Conservation (phyloP, 768 basidiomycete genomes). For the Sarcomyxa edulis region DNA sequence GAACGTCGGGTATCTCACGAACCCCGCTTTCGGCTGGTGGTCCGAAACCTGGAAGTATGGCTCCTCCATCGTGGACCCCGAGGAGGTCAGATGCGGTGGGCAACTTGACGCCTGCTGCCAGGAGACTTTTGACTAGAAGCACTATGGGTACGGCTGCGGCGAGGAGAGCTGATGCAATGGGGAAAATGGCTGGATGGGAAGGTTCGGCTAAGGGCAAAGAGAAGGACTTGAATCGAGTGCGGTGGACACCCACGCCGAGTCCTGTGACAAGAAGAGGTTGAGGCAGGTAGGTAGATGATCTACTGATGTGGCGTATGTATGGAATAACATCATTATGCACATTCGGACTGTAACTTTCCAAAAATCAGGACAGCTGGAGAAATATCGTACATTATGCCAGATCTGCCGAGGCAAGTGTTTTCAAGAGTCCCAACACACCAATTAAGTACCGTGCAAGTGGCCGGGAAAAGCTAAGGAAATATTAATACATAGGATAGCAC, state of each 20-base stretch:
- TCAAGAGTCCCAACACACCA: too few species aligned
- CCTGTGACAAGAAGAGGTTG: constrained; percentile 26
- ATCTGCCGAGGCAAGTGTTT: too few species aligned
- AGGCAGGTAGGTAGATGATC: too few species aligned
- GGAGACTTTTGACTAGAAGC: constrained; percentile 66
- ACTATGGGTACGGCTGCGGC: constrained; percentile 59
- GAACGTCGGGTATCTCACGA: constrained; percentile 31
- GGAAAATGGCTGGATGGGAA: constrained; percentile 53
- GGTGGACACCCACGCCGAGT: constrained; percentile 78
- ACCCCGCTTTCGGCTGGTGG: constrained; percentile 21
- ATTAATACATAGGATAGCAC: constrained; percentile 5
- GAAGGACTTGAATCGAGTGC: constrained; percentile 55
- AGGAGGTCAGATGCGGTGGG: constrained; percentile 67
- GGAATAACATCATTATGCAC: too few species aligned
- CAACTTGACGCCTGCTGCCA: constrained; percentile 82
- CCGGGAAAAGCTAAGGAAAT: constrained; percentile 2
- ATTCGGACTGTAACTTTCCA: too few species aligned
- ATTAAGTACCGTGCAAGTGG: not conserved
- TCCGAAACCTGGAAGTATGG: constrained; percentile 62
- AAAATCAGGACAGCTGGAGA: too few species aligned
- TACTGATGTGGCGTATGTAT: too few species aligned
- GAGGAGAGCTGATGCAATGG: constrained; percentile 67
- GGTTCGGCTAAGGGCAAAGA: constrained; percentile 39
- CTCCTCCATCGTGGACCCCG: constrained; percentile 77
- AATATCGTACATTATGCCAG: too few species aligned